phyloP scores from a whole-genome alignment of 192 early-diverging fungal genomes.

The Thamnidium elegans region DNA sequence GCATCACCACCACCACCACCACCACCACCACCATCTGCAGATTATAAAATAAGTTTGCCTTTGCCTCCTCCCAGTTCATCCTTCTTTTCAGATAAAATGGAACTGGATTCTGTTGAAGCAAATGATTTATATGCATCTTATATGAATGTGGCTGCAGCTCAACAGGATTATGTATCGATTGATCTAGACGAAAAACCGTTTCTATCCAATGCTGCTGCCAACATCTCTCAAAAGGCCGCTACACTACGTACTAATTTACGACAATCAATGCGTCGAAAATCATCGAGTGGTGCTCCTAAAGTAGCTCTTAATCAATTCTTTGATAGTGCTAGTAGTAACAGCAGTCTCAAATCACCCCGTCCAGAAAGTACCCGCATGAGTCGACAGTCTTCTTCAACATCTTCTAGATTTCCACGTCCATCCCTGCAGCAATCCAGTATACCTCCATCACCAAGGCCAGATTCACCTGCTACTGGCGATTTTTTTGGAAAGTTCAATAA shows the following conservation, averaged over 20 bases:
- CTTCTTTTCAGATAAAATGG: constrained; percentile 25
- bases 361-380: constrained; percentile 13
- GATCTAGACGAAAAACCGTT: constrained; percentile 7
- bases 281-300: background rate
- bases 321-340: background rate
- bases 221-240: constrained; percentile 22
- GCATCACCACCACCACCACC: too few species aligned
- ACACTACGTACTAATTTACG: constrained; percentile 14
- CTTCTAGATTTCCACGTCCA: constrained; percentile 11
- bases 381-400: constrained; percentile 4
- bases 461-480: background rate
- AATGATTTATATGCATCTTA: constrained; percentile 13
- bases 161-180: constrained; percentile 17
- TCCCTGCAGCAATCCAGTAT: constrained; percentile 17
- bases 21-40: background rate
- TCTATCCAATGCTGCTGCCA: background rate
- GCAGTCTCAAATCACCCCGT: background rate
- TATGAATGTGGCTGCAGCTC: constrained; percentile 3
- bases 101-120: constrained; percentile 22
- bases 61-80: constrained; percentile 13
- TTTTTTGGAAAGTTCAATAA: background rate
- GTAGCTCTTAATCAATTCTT: constrained; percentile 3
- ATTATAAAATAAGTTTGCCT: background rate
- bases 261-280: constrained; percentile 24
- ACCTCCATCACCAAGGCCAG: constrained; percentile 8